A percentile compares a stretch with the other conserved stretches of the same genome.
Conservation (phyloP, 208 protist species). For the Phytomonas sp. region DNA sequence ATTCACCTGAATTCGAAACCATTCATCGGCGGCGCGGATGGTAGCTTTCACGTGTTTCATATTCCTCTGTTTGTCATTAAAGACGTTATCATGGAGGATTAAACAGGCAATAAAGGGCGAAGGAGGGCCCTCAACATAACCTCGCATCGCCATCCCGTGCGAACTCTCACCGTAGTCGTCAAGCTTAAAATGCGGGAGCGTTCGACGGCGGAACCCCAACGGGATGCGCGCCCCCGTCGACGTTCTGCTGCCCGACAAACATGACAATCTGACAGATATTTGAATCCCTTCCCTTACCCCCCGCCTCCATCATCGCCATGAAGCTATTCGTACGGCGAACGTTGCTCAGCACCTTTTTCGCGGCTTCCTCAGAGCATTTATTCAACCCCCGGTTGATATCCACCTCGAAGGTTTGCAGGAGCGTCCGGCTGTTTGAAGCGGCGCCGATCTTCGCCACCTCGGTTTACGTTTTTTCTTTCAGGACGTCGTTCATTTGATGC, state of each 20-base stretch:
- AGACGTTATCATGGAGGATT: conserved; percentile 87
- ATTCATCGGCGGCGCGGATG: conserved; percentile 79
- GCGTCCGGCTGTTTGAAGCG: conserved; percentile 82
- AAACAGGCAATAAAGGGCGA: conserved; percentile 96
- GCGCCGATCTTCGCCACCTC: conserved; percentile 90
- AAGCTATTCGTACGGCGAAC: conserved; percentile 91
- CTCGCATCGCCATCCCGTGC: conserved; percentile 98
- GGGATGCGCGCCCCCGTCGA: conserved; percentile 98
- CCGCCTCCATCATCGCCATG: conserved; percentile 95
- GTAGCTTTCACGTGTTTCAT: conserved; percentile 90
- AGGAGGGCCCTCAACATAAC: conserved; percentile 84
- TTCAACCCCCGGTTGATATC: conserved; percentile 95
- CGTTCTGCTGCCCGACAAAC: conserved; percentile 99
- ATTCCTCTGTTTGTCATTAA: conserved; percentile 90
- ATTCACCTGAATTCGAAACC: conserved; percentile 77
- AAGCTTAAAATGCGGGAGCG: conserved; percentile 98
- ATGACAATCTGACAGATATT: conserved; percentile 99
- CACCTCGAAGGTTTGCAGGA: conserved; percentile 98
- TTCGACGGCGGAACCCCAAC: conserved; percentile 95
- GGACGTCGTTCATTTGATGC: conserved; percentile 86
- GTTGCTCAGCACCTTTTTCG: conserved; percentile 75
- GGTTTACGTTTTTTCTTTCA: conserved; percentile 76
- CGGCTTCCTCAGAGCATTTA: conserved; percentile 87
- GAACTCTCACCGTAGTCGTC: conserved; percentile 97
- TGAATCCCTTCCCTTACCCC: conserved; percentile 97